phyloP scores from a whole-genome alignment of 345 rosid species.

The Acer yangbiense region DNA sequence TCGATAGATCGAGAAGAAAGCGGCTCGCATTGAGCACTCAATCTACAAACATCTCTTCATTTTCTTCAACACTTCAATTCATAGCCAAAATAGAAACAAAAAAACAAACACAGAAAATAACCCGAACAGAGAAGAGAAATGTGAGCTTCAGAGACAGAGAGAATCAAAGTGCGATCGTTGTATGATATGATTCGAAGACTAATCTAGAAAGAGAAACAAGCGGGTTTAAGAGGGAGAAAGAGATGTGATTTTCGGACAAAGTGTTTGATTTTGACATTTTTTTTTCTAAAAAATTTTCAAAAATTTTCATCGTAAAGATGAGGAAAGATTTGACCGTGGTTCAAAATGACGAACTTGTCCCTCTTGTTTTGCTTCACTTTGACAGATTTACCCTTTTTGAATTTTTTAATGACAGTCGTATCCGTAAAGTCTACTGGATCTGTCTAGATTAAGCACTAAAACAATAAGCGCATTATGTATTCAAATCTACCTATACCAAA shows the following conservation, averaged over 20 bases:
- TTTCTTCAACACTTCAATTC: background rate
- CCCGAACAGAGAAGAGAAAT: slow-evolving; percentile 17
- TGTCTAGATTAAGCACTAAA: too few species aligned
- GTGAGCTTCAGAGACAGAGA: slow-evolving; percentile 12
- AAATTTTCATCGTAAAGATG: slow-evolving; percentile 15
- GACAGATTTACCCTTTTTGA: background rate
- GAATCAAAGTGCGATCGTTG: slow-evolving; percentile 10
- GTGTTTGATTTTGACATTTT: slow-evolving; percentile 22
- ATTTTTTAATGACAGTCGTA: too few species aligned
- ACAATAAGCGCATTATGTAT: too few species aligned
- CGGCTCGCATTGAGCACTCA: slow-evolving; percentile 6
- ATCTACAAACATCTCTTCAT: background rate
- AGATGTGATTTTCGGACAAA: slow-evolving; percentile 19
- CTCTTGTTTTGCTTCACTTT: background rate
- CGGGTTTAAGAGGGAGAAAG: slow-evolving; percentile 9
- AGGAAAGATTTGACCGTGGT: background rate
- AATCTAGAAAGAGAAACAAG: slow-evolving; percentile 22
- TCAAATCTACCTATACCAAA: too few species aligned
- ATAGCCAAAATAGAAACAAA: background rate
- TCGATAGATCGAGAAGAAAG: slow-evolving; percentile 38
- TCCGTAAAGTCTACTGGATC: too few species aligned
- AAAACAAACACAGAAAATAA: background rate
- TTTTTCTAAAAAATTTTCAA: slow-evolving; percentile 16
- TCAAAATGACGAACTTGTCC: slow-evolving; percentile 13
- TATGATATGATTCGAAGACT: slow-evolving; percentile 31